Percentiles rank a stretch among this genome's conserved stretches.
phyloP scores from a whole-genome alignment of 2,329 filamentous ascomycete species.

The Fusarium haematococcum region DNA sequence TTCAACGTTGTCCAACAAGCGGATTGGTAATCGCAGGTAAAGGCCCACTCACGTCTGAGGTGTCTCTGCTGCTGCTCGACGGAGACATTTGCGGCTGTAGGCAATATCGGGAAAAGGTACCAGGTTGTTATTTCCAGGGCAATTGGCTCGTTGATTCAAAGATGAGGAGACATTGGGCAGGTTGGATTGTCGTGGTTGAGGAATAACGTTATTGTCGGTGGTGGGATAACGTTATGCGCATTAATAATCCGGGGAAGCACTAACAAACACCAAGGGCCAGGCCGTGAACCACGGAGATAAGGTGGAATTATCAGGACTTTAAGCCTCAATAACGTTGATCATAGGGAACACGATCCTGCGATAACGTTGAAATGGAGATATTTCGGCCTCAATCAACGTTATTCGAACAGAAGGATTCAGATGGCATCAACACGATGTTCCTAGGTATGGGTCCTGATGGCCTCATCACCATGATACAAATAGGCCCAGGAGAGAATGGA shows the following conservation, averaged over 20 bases:
- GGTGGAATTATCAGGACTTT: neutral
- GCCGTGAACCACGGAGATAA: neutral
- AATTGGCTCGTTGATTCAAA: neutral
- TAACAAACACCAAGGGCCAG: neutral
- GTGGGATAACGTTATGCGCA: conserved; percentile 26
- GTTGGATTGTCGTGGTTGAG: neutral
- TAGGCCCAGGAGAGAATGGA: neutral
- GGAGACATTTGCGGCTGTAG: conserved; percentile 24
- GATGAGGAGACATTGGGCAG: neutral
- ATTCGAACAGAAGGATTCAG: neutral
- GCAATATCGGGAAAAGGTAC: neutral
- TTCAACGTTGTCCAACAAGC: neutral
- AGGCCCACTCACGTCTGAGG: conserved; percentile 29
- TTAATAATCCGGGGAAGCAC: neutral
- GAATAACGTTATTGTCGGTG: conserved; percentile 22
- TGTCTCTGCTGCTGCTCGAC: conserved; percentile 19
- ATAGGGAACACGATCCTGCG: neutral
- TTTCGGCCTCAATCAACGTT: neutral
- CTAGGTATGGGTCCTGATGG: neutral
- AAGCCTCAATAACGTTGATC: conserved; percentile 9
- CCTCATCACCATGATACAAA: neutral
- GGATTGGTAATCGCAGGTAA: conserved; percentile 25
- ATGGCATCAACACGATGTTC: neutral
- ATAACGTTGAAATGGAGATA: neutral
- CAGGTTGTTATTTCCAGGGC: neutral